A percentile compares a stretch with the other conserved stretches of the same genome.
Conservation (phyloP, 345 rosid species). For the Xanthoceras sorbifolium region DNA sequence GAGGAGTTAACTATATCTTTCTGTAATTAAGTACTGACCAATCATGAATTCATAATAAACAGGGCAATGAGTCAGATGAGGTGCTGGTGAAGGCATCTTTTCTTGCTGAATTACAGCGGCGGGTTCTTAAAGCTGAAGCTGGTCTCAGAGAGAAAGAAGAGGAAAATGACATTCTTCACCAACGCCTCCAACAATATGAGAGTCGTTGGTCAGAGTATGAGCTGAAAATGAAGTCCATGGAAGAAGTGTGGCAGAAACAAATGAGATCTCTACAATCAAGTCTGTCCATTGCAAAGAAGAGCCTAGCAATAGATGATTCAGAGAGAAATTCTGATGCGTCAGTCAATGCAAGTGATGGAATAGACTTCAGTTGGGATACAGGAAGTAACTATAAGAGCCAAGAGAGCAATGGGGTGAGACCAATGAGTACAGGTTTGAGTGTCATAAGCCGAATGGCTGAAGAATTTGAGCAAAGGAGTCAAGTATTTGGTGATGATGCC, state of each 20-base stretch:
- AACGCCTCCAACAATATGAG: slow-evolving; percentile 92
- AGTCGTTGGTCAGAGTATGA: slow-evolving; percentile 97
- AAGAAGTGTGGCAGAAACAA: slow-evolving; percentile 98
- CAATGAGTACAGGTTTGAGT: slow-evolving; percentile 82
- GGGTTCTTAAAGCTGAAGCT: slow-evolving; percentile 91
- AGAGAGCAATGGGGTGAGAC: slow-evolving; percentile 73
- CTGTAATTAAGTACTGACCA: slow-evolving; percentile 20
- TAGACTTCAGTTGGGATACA: slow-evolving; percentile 63
- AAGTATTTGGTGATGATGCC: slow-evolving; percentile 93
- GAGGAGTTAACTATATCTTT: background rate
- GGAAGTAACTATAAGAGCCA: slow-evolving; percentile 60
- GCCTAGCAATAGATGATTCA: slow-evolving; percentile 84
- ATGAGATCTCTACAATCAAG: slow-evolving; percentile 96
- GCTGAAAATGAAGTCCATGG: slow-evolving; percentile 98
- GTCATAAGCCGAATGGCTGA: slow-evolving; percentile 88
- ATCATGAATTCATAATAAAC: slow-evolving; percentile 12
- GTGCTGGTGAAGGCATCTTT: slow-evolving; percentile 86
- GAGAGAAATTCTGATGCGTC: slow-evolving; percentile 92
- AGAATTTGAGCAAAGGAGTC: slow-evolving; percentile 95
- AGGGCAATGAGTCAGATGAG: slow-evolving; percentile 75
- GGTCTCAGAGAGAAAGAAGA: slow-evolving; percentile 88
- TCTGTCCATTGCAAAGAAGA: slow-evolving; percentile 95
- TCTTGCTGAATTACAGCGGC: slow-evolving; percentile 88
- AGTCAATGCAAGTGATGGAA: slow-evolving; percentile 71
- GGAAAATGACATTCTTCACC: slow-evolving; percentile 92